Evolutionary conservation across 306 rosid species (phyloP).

Genomic region (Bauhinia variegata): DNA sequence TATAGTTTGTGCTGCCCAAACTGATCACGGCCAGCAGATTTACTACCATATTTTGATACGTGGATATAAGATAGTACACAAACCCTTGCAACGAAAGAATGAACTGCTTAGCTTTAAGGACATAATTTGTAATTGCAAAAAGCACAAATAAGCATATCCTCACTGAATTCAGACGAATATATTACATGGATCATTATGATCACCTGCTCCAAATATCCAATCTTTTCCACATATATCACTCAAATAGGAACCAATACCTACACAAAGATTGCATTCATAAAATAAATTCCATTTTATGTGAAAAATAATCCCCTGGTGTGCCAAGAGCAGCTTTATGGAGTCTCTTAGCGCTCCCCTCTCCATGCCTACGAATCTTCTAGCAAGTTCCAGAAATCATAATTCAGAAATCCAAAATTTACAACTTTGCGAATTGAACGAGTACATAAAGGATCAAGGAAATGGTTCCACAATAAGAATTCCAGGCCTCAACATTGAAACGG

Average conservation of each 20-base stretch:
- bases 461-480: neutral
- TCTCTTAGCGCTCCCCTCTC: constrained; percentile 72
- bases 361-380: constrained; percentile 81
- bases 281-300: too few relatives aligned
- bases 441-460: neutral
- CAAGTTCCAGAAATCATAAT: constrained; percentile 86
- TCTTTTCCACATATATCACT: constrained; percentile 94
- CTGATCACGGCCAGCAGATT: constrained; percentile 26
- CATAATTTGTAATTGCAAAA: constrained; percentile 22
- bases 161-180: neutral
- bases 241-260: constrained; percentile 87
- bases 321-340: constrained; percentile 68
- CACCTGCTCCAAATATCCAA: constrained; percentile 76
- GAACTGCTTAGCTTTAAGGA: constrained; percentile 1
- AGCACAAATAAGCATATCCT: constrained; percentile 21
- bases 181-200: constrained; percentile 89
- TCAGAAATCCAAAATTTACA: constrained; percentile 25
- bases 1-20: constrained; percentile 26
- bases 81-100: constrained; percentile 23
- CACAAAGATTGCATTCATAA: constrained; percentile 19
- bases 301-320: constrained; percentile 63
- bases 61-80: neutral
- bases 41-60: constrained; percentile 5
- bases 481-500: neutral
- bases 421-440: neutral